These are phyloP conservation scores for Aureobasidium pullulans DNA, from an alignment of 2,329 filamentous ascomycete genomes.

Conservation along the genomic window DNA sequence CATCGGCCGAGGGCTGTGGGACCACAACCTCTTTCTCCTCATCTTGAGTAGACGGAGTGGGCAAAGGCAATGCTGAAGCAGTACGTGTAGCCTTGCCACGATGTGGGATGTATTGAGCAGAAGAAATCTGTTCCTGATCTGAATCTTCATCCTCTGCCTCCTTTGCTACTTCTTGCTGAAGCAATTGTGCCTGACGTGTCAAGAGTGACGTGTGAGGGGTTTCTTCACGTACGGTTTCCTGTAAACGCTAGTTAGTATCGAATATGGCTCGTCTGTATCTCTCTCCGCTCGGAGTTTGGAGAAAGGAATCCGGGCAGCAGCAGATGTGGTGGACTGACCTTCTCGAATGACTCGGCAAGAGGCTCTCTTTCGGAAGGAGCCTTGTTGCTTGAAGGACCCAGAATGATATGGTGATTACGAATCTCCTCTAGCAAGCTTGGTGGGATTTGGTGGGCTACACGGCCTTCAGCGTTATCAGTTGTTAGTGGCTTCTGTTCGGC, in stretches of 20 bases:
- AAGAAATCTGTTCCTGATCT: slow-evolving; percentile 80
- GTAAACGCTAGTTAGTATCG: background rate
- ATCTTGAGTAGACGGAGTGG: slow-evolving; percentile 3
- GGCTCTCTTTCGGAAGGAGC: background rate
- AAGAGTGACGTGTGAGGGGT: background rate
- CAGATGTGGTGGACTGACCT: background rate
- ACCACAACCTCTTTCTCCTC: slow-evolving; percentile 10
- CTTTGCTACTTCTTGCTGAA: slow-evolving; percentile 15
- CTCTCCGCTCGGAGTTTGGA: no score
- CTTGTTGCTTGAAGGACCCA: slow-evolving; percentile 10
- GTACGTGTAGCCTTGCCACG: slow-evolving; percentile 32
- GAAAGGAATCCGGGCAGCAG: no score
- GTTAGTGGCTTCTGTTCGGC: slow-evolving; percentile 7
- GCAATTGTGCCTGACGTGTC: slow-evolving; percentile 8
- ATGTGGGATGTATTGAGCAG: slow-evolving; percentile 74
- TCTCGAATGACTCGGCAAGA: background rate
- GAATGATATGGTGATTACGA: slow-evolving; percentile 40
- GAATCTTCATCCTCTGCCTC: slow-evolving; percentile 53
- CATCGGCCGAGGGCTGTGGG: background rate
- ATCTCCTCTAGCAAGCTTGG: slow-evolving; percentile 50
- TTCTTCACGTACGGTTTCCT: background rate
- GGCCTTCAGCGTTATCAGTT: slow-evolving; percentile 12
- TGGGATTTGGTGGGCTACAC: slow-evolving; percentile 33
- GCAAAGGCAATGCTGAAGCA: background rate
- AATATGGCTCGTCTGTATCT: background rate